phyloP scores from a whole-genome alignment of 73 alveolate species.

The Durusdinium trenchii region DNA sequence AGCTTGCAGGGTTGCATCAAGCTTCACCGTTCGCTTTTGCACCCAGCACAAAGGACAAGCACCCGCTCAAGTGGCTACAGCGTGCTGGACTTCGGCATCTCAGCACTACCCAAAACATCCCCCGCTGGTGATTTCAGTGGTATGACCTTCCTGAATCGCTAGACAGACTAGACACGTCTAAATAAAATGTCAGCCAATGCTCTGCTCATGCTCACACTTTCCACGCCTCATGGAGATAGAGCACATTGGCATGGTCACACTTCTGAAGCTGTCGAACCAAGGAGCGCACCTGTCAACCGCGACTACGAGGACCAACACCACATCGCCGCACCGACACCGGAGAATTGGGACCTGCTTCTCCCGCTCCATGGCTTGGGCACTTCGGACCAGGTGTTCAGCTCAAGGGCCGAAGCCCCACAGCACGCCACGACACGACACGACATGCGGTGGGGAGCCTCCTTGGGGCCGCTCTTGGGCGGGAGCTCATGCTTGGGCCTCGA shows the following conservation, averaged over 20 bases:
- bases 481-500: conserved; percentile 81
- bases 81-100: too few species aligned
- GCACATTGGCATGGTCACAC: conserved; percentile 83
- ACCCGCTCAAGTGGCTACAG: too few species aligned
- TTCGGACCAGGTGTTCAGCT: background rate
- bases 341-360: background rate
- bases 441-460: conserved; percentile 27
- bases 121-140: too few species aligned
- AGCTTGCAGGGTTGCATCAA: too few species aligned
- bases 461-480: conserved; percentile 70
- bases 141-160: too few species aligned
- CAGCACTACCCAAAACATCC: too few species aligned
- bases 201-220: background rate
- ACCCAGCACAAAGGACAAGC: too few species aligned
- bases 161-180: too few species aligned
- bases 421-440: background rate
- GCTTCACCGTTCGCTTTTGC: too few species aligned
- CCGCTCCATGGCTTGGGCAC: background rate
- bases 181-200: too few species aligned
- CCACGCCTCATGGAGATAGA: conserved; percentile 54
- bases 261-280: conserved; percentile 50
- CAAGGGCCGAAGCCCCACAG: background rate
- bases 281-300: conserved; percentile 13
- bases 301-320: background rate
- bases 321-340: background rate